Percentiles rank a stretch among this genome's conserved stretches.
These are phyloP conservation scores for Cymbopogon citratus DNA, from an alignment of 176 grass and related monocot genomes.

Conservation along the genomic window DNA sequence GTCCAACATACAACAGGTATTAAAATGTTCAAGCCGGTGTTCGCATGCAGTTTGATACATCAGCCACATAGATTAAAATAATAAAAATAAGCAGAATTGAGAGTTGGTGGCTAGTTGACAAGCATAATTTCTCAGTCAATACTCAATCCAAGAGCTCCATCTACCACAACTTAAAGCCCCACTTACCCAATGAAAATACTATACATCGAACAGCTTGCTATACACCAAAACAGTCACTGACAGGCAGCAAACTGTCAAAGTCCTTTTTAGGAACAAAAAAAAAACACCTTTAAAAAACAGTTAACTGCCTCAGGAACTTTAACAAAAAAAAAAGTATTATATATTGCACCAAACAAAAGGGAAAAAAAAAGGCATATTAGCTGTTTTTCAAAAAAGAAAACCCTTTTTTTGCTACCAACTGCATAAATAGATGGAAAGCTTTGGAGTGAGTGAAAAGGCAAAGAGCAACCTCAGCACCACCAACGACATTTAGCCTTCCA, in stretches of 20 bases:
- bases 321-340: background rate
- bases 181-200: conserved; percentile 2
- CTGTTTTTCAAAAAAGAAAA: background rate
- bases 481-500: conserved; percentile 72
- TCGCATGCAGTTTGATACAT: background rate
- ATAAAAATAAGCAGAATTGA: background rate
- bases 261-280: background rate
- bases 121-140: conserved; percentile 13
- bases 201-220: background rate
- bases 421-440: background rate
- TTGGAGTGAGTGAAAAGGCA: conserved; percentile 3
- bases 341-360: background rate
- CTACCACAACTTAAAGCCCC: background rate
- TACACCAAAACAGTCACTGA: background rate
- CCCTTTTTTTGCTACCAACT: background rate
- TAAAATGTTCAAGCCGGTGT: background rate
- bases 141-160: conserved; percentile 25
- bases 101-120: background rate
- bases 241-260: background rate
- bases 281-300: background rate
- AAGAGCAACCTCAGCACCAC: conserved; percentile 69
- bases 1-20: background rate
- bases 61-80: background rate
- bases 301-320: background rate
- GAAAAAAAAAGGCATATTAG: background rate